These are phyloP conservation scores for Biancaea sappan DNA, from an alignment of 306 rosid genomes.

Conservation along the genomic window DNA sequence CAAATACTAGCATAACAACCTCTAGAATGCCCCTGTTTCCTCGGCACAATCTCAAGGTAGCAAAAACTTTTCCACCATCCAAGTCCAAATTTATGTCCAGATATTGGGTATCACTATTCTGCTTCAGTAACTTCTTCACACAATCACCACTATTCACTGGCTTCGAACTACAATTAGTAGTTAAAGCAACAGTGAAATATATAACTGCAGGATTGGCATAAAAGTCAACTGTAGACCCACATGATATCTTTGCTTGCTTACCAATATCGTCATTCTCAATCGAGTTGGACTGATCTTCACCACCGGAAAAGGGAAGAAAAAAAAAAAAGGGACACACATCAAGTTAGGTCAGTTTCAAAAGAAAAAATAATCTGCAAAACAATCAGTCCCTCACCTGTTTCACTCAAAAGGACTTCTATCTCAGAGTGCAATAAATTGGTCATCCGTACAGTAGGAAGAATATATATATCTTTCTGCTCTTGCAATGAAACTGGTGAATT, in stretches of 20 bases:
- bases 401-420: constrained; percentile 74
- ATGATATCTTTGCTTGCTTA: constrained; percentile 67
- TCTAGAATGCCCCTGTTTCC: constrained; percentile 80
- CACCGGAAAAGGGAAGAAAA: constrained; percentile 27
- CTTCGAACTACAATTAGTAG: constrained; percentile 65
- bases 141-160: constrained; percentile 76
- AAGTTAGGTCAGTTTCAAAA: constrained; percentile 32
- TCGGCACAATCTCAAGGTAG: constrained; percentile 82
- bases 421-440: constrained; percentile 76
- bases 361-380: constrained; percentile 27
- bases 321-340: not conserved
- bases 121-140: constrained; percentile 79
- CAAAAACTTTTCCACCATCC: constrained; percentile 64
- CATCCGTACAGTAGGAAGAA: constrained; percentile 89
- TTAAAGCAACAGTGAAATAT: constrained; percentile 67
- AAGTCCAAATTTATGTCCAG: constrained; percentile 83
- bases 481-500: constrained; percentile 64
- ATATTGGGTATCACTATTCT: constrained; percentile 58
- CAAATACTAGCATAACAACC: constrained; percentile 53
- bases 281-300: constrained; percentile 57
- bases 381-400: constrained; percentile 63
- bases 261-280: constrained; percentile 51
- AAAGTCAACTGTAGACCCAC: constrained; percentile 65
- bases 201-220: constrained; percentile 78
- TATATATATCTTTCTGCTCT: constrained; percentile 80